phyloP scores from a whole-genome alignment of 2,329 filamentous ascomycete species.

The Cercospora canescens region DNA sequence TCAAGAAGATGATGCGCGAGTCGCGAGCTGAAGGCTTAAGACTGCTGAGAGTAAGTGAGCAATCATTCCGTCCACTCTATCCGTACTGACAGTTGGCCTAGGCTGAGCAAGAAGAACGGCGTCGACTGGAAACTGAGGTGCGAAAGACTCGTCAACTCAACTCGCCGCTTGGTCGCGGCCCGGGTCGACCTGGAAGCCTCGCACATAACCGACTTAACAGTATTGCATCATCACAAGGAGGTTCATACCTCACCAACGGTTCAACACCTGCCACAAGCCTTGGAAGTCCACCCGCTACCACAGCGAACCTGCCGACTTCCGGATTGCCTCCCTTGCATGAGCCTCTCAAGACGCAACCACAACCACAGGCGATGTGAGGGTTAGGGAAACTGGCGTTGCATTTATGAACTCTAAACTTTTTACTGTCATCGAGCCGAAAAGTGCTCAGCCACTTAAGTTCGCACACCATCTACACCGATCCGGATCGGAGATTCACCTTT shows the following conservation, averaged over 20 bases:
- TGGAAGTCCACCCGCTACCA: slow-evolving; percentile 1
- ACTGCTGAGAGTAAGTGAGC: slow-evolving; percentile 60
- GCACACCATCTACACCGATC: neutral
- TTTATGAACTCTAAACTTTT: neutral
- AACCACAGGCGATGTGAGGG: neutral
- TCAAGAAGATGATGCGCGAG: slow-evolving; percentile 80
- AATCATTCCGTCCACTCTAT: neutral
- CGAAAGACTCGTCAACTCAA: slow-evolving; percentile 52
- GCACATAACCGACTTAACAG: slow-evolving; percentile 16
- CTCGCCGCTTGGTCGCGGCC: slow-evolving; percentile 21
- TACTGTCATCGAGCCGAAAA: neutral
- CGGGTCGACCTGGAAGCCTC: slow-evolving; percentile 12
- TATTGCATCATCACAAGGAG: slow-evolving; percentile 11
- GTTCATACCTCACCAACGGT: slow-evolving; percentile 1
- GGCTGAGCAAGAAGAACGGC: slow-evolving; percentile 71
- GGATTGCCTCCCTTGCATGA: neutral
- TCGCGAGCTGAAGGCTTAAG: slow-evolving; percentile 66
- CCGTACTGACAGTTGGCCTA: slow-evolving; percentile 39
- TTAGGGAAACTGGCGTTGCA: neutral
- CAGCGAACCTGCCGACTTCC: neutral
- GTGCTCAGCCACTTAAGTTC: neutral
- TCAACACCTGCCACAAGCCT: slow-evolving; percentile 5
- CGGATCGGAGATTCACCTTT: neutral
- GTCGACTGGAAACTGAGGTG: slow-evolving; percentile 64
- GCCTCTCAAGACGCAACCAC: neutral